A percentile compares a stretch with the other conserved stretches of the same genome.
phyloP scores from a whole-genome alignment of 768 basidiomycete species.

The Trametes gibbosa region DNA sequence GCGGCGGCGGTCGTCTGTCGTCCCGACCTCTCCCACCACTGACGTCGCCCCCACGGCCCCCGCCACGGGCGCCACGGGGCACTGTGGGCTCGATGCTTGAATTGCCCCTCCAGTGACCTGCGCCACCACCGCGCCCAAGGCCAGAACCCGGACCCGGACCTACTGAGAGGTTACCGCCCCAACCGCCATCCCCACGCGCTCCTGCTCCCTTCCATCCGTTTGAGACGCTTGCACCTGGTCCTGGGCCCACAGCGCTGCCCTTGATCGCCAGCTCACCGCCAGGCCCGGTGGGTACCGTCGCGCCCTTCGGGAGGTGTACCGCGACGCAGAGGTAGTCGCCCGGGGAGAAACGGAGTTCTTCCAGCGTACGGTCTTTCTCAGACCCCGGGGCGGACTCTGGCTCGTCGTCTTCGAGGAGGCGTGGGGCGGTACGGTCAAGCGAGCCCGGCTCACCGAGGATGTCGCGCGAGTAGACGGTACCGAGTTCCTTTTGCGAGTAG shows the following conservation, averaged over 20 bases:
- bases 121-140: slow-evolving; percentile 47
- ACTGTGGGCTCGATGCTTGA: slow-evolving; percentile 48
- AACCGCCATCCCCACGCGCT: slow-evolving; percentile 43
- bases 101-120: slow-evolving; percentile 74
- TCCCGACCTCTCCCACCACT: slow-evolving; percentile 27
- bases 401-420: slow-evolving; percentile 54
- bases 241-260: slow-evolving; percentile 39
- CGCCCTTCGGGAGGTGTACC: slow-evolving; percentile 72
- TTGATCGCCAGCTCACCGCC: slow-evolving; percentile 55
- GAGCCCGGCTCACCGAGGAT: slow-evolving; percentile 79
- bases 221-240: slow-evolving; percentile 36
- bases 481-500: slow-evolving; percentile 75
- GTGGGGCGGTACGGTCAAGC: slow-evolving; percentile 52
- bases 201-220: slow-evolving; percentile 35
- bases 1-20: slow-evolving; percentile 16
- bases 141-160: slow-evolving; percentile 35
- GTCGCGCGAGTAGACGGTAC: slow-evolving; percentile 79
- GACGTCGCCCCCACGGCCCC: slow-evolving; percentile 38
- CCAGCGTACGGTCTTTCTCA: slow-evolving; percentile 61
- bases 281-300: slow-evolving; percentile 36
- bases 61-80: slow-evolving; percentile 41
- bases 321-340: slow-evolving; percentile 77
- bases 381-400: slow-evolving; percentile 5
- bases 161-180: slow-evolving; percentile 41
- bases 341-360: slow-evolving; percentile 76